Percentiles rank a stretch among this genome's conserved stretches.
phyloP scores from a whole-genome alignment of 2,329 filamentous ascomycete genomes.

The Malbranchea cinnamomea region DNA sequence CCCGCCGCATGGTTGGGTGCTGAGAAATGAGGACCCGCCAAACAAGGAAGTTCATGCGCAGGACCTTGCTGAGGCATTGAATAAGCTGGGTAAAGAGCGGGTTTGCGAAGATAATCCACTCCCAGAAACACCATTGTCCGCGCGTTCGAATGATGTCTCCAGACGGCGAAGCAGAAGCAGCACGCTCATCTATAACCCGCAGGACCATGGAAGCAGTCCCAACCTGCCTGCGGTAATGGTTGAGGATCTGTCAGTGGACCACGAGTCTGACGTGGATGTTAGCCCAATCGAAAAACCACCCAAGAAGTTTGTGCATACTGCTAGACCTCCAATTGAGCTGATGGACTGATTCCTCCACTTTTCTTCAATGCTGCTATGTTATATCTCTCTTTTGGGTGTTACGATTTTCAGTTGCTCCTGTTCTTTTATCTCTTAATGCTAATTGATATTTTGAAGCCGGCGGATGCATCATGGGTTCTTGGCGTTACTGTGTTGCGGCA shows the following conservation, averaged over 20 bases:
- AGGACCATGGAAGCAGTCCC: slow-evolving; percentile 45
- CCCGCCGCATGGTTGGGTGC: slow-evolving; percentile 50
- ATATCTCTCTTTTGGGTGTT: too few species aligned
- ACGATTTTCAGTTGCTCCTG: too few species aligned
- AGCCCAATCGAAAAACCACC: slow-evolving; percentile 28
- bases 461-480: too few species aligned
- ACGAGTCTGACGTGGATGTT: slow-evolving; percentile 24
- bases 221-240: slow-evolving; percentile 48
- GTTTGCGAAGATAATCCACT: slow-evolving; percentile 11
- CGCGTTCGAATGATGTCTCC: slow-evolving; percentile 11
- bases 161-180: slow-evolving; percentile 35
- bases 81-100: slow-evolving; percentile 29
- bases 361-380: neutral
- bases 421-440: too few species aligned
- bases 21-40: slow-evolving; percentile 47
- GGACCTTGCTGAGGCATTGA: slow-evolving; percentile 43
- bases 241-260: slow-evolving; percentile 40
- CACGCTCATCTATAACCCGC: slow-evolving; percentile 48
- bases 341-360: slow-evolving; percentile 31
- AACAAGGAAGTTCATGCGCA: slow-evolving; percentile 51
- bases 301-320: slow-evolving; percentile 36
- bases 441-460: too few species aligned
- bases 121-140: slow-evolving; percentile 21
- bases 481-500: too few species aligned
- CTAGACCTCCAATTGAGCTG: slow-evolving; percentile 41